A percentile compares a stretch with the other conserved stretches of the same genome.
Evolutionary conservation across 2,329 filamentous ascomycete genomes (phyloP).

Genomic region (Dactylellina sp.): DNA sequence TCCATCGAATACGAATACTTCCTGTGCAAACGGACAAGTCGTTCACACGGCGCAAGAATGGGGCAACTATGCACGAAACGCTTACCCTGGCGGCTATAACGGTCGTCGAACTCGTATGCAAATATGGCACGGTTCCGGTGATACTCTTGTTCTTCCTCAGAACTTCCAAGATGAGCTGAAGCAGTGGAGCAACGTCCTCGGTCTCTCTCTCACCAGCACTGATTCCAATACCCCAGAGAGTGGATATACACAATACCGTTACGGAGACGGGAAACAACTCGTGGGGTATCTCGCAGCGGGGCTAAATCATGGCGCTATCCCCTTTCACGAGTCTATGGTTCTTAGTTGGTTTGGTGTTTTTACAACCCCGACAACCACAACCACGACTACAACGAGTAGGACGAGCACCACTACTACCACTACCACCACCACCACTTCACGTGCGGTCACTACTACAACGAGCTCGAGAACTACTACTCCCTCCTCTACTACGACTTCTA

Average conservation of each 20-base stretch:
- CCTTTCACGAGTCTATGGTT: constrained; percentile 60
- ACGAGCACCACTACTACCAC: neutral
- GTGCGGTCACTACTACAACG: neutral
- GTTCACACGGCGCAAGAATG: constrained; percentile 30
- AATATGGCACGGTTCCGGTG: constrained; percentile 63
- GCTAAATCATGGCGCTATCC: constrained; percentile 61
- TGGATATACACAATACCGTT: constrained; percentile 61
- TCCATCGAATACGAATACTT: constrained; percentile 11
- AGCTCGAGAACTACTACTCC: constrained; percentile 12
- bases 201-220: constrained; percentile 58
- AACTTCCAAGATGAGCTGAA: constrained; percentile 66
- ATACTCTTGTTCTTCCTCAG: constrained; percentile 63
- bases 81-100: constrained; percentile 63
- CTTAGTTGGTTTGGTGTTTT: constrained; percentile 45
- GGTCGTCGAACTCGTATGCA: constrained; percentile 65
- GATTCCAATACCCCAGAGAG: constrained; percentile 60
- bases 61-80: constrained; percentile 59
- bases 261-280: constrained; percentile 62
- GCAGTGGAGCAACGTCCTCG: constrained; percentile 64
- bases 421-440: neutral
- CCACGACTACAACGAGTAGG: constrained; percentile 1
- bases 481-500: constrained; percentile 6
- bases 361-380: constrained; percentile 12
- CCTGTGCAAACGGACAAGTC: constrained; percentile 19
- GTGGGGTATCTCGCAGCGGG: constrained; percentile 61